Base-by-base conservation (phyloP, 345 rosid genomes). In the Gossypium anomalum region DNA sequence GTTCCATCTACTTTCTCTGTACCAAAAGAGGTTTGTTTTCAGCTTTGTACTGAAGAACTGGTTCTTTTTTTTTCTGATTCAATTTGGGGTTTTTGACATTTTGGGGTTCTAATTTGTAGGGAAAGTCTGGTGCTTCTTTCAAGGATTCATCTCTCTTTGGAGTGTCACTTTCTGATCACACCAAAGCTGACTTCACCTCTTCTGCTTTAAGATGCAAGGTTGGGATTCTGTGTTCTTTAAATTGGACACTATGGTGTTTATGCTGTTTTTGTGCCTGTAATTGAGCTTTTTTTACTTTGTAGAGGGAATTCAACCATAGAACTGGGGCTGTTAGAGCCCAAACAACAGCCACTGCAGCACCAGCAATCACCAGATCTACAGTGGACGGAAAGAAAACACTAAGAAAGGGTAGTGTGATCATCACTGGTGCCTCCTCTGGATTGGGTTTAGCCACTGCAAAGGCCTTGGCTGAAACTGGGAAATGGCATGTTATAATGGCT, bases 341-440 rank as follows among this genome's bases (percentile, higher is more conserved):
- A 66, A 73, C 91, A 6, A 78, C 55, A 9, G 88, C 90, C 17
- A 89, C 93, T 51, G 80, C 85, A 14, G 48, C 80, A 56, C 97
- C 97, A 71, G 81, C 85, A 2, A 75, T 85, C 45, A 79, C 67
- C 82, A 76, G 41, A 38, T 63, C 93, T 53, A 17, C 86, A 34
- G 56, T 84, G 19, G 86, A 86, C 1, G 87, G 88, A 69, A 94
- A 89, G 90, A 94, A 92, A 78, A 94, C 92, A 44, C 78, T 89
- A 19, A 85, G 92, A 71, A 87, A 94, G 80, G 95, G 95, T 43
- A 82, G 79, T 66, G 97, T 91, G 48, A 57, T 92, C 2, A 66
- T 94, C 73, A 94, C 97, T 0, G 97, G 97, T 51, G 93, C 93
- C 44, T 94, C 97, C 2, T 92, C 98, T 9, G 93, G 97, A 67